A percentile compares a stretch with the other conserved stretches of the same genome.
Evolutionary conservation across 2,329 filamentous ascomycete species (phyloP).

Genomic region (Monilinia aucupariae): DNA sequence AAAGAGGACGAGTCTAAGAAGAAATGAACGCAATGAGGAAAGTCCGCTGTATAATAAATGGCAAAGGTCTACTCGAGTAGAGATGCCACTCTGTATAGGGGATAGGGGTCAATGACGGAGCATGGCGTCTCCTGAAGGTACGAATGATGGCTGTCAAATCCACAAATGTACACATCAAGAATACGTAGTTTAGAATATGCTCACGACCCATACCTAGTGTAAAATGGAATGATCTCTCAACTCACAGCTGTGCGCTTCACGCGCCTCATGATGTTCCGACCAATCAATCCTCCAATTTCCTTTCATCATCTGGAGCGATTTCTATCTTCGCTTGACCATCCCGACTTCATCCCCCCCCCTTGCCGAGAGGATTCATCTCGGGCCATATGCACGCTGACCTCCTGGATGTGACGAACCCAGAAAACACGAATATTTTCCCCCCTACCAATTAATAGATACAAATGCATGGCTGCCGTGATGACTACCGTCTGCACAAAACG

Average conservation of each 20-base stretch:
- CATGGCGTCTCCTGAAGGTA: slow-evolving; percentile 12
- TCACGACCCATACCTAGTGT: slow-evolving; percentile 7
- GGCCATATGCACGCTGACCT: not conserved
- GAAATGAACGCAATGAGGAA: slow-evolving; percentile 6
- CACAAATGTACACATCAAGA: not conserved
- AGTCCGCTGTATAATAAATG: slow-evolving; percentile 11
- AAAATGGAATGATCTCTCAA: slow-evolving; percentile 16
- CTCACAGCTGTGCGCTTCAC: slow-evolving; percentile 8
- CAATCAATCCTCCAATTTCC: not conserved
- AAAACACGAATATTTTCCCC: not conserved
- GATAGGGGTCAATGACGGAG: slow-evolving; percentile 8
- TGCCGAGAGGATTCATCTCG: not conserved
- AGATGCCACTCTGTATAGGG: slow-evolving; percentile 10
- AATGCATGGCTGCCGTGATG: not conserved
- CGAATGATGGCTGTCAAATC: slow-evolving; percentile 6
- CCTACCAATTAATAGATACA: not conserved
- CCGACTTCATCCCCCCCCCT: not conserved
- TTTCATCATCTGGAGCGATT: not conserved
- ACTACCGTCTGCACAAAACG: slow-evolving; percentile 1
- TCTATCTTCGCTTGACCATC: not conserved
- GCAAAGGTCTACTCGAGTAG: not conserved
- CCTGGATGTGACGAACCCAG: not conserved
- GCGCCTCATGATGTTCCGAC: not conserved
- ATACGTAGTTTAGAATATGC: slow-evolving; percentile 6
- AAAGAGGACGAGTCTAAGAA: slow-evolving; percentile 18